phyloP scores from a whole-genome alignment of 78 protist genomes.

The Pigoraptor vietnamica region DNA sequence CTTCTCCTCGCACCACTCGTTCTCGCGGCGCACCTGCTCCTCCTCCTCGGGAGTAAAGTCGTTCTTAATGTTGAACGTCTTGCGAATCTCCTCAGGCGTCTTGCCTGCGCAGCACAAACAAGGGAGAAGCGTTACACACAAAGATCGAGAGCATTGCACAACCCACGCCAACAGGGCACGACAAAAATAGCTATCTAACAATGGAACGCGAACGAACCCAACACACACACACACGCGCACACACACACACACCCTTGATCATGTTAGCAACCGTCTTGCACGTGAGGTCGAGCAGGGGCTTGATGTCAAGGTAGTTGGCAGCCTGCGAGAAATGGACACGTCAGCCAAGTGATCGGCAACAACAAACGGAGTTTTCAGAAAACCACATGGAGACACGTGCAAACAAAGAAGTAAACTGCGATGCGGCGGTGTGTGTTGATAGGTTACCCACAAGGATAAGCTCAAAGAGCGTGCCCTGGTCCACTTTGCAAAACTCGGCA shows the following conservation, averaged over 20 bases:
- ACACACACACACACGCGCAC: not conserved
- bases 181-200: no score
- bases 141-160: not conserved
- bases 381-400: not conserved
- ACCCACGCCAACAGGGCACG: no score
- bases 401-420: not conserved
- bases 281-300: constrained; percentile 87
- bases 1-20: constrained; percentile 6
- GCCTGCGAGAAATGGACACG: no score
- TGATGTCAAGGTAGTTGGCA: constrained; percentile 92
- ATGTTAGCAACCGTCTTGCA: constrained; percentile 89
- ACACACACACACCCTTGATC: constrained; percentile 81
- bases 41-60: constrained; percentile 96
- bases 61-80: constrained; percentile 81
- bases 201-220: not conserved
- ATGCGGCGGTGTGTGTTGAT: no score
- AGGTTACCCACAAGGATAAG: constrained; percentile 43
- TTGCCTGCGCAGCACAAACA: constrained; percentile 42
- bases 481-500: constrained; percentile 65
- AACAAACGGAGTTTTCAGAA: not conserved
- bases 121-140: not conserved
- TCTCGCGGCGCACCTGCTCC: constrained; percentile 55
- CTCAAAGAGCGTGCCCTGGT: constrained; percentile 79
- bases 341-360: not conserved
- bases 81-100: constrained; percentile 90